Base-by-base conservation (phyloP, 306 rosid genomes). In the Rosa persica region DNA sequence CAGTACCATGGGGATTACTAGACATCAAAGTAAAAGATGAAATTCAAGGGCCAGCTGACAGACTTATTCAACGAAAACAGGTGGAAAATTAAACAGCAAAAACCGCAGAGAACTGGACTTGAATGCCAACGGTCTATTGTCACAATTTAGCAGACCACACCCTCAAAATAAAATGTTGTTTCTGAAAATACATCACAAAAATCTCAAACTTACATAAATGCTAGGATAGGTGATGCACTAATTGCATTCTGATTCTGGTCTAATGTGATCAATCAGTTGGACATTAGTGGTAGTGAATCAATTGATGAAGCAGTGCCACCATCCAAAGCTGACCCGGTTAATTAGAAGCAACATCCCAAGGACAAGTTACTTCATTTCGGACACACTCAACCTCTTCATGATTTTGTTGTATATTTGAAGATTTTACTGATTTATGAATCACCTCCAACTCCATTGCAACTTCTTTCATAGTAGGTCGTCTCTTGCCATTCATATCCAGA, bases 361-460 rank as follows among this genome's bases (percentile, higher is more conserved):
- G 76, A 20, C 12, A 12, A 38, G 10, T 20, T 44, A 10, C 76
- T 66, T 67, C 74, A 51, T 60, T 52, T 40, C 38, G 23, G 6
- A 6, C 70, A 34, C 20, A 30, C 5, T 80, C 76, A 38, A 51
- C 17, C 57, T 73, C 87, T 30, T 83, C 81, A 12, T 12, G 22
- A 5, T 52, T 46, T 38, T 72, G 76, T 1, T 68, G 70, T 42
- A 30, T 58, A 76, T 17, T 13, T 51, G 49, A 39, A 73, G 65
- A 23, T 3, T 3, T 22, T 11, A 60, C 72, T 65, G 77, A 15
- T 23, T 61, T 78, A 9, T 66, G 70, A 12, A 85, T 75, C 54
- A 60, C 7, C 78, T 87, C 90, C 67, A 79, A 65, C 67, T 38
- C 67, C 36, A 27, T 38, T 38, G 82, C 20, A 7, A 79, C 78